A percentile compares a stretch with the other conserved stretches of the same genome.
phyloP scores from a whole-genome alignment of 495 filamentous ascomycete genomes.

The Aspergillus sclerotioniger region DNA sequence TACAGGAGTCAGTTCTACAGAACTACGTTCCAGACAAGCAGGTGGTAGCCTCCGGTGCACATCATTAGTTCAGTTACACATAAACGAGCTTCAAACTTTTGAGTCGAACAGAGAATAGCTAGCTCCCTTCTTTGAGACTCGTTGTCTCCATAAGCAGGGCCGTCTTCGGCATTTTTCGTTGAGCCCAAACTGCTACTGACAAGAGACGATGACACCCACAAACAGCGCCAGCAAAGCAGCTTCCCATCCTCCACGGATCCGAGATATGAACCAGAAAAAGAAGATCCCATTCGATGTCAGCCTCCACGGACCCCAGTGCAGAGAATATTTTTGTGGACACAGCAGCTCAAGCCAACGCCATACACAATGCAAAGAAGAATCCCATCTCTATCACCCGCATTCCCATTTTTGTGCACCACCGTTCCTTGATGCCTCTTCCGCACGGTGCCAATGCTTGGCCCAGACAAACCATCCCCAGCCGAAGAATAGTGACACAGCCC shows the following conservation, averaged over 20 bases:
- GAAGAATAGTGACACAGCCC: conserved; percentile 19
- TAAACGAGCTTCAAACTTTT: conserved; percentile 23
- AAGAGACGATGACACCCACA: conserved; percentile 30
- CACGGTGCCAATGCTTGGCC: conserved; percentile 4
- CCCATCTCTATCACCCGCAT: conserved; percentile 31
- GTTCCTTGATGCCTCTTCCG: conserved; percentile 13
- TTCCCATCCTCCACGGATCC: conserved; percentile 43
- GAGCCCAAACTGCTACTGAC: conserved; percentile 26
- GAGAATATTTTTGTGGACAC: conserved; percentile 38
- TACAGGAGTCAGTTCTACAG: too few species aligned
- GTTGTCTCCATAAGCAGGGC: conserved; percentile 19
- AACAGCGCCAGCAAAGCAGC: conserved; percentile 39
- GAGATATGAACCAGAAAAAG: conserved; percentile 39
- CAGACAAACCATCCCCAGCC: conserved; percentile 6
- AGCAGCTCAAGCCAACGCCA: conserved; percentile 54
- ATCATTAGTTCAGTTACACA: too few species aligned
- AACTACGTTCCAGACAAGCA: too few species aligned
- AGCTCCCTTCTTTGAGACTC: conserved; percentile 21
- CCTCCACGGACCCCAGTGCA: conserved; percentile 38
- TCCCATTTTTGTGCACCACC: conserved; percentile 22
- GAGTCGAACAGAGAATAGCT: conserved; percentile 17
- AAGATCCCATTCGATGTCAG: conserved; percentile 34
- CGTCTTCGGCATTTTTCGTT: conserved; percentile 27
- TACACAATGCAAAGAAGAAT: conserved; percentile 46
- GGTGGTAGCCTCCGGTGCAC: too few species aligned